Conservation (phyloP, 2,329 filamentous ascomycete species). For the Didymella pinodella region DNA sequence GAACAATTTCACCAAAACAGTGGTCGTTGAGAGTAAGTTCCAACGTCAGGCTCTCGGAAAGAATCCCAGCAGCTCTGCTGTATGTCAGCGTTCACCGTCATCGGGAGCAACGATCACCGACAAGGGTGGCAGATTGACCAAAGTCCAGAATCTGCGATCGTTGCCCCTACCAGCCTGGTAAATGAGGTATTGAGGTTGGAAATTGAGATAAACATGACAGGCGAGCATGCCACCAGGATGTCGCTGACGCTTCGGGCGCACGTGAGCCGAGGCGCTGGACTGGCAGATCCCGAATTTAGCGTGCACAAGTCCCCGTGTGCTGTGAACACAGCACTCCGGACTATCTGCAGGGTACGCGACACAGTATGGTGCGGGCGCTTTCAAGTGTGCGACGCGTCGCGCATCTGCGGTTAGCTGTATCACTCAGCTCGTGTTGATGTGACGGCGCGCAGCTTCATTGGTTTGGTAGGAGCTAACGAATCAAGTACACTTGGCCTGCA, state of each 20-base stretch:
- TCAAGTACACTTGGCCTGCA: slow-evolving; percentile 7
- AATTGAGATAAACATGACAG: slow-evolving; percentile 17
- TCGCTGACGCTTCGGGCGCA: not conserved
- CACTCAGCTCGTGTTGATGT: slow-evolving; percentile 12
- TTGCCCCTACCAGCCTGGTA: slow-evolving; percentile 1
- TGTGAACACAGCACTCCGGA: slow-evolving; percentile 2
- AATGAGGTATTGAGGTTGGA: slow-evolving; percentile 4
- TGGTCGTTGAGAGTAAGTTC: not conserved
- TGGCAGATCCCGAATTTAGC: not conserved
- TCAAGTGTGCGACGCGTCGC: not conserved
- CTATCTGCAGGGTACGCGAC: not conserved
- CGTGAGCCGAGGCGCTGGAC: not conserved
- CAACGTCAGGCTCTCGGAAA: slow-evolving; percentile 3
- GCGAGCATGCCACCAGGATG: slow-evolving; percentile 1
- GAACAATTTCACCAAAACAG: not conserved
- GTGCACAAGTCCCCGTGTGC: slow-evolving; percentile 9
- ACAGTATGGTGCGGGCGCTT: slow-evolving; percentile 1
- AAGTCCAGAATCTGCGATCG: slow-evolving; percentile 10
- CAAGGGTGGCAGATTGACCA: not conserved
- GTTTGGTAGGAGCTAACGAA: slow-evolving; percentile 19
- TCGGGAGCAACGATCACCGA: slow-evolving; percentile 3
- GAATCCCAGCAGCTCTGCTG: slow-evolving; percentile 5
- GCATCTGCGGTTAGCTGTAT: not conserved
- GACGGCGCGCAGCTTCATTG: slow-evolving; percentile 8
- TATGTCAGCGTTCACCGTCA: slow-evolving; percentile 2